Percentiles rank a stretch among this genome's conserved stretches.
These are phyloP conservation scores for Sporothrix inflata DNA, from an alignment of 2,329 filamentous ascomycete genomes.

Conservation along the genomic window DNA sequence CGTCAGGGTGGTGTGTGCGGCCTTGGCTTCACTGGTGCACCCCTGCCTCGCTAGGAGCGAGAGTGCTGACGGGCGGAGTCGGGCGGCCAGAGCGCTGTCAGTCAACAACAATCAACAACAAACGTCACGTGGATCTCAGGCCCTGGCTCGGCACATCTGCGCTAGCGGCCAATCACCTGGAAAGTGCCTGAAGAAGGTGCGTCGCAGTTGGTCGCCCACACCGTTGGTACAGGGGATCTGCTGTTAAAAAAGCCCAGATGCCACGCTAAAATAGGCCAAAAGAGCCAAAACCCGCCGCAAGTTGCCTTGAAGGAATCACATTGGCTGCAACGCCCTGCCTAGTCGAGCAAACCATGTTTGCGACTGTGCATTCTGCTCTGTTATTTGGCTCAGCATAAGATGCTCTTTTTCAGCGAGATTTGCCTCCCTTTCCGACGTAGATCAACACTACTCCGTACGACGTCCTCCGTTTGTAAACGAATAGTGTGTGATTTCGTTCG, in stretches of 20 bases:
- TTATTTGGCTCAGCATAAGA: neutral
- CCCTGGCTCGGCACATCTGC: neutral
- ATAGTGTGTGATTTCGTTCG: neutral
- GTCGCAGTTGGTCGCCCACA: neutral
- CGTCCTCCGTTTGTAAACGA: neutral
- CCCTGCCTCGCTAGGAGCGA: slow-evolving; percentile 6
- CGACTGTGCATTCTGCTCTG: neutral
- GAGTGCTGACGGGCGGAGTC: slow-evolving; percentile 20
- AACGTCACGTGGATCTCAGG: slow-evolving; percentile 1
- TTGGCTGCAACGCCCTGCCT: neutral
- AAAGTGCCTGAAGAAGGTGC: neutral
- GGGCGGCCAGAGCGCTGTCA: slow-evolving; percentile 10
- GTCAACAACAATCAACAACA: neutral
- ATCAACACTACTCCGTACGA: neutral
- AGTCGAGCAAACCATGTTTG: neutral
- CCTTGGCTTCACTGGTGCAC: neutral
- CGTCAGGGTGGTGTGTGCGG: slow-evolving; percentile 10
- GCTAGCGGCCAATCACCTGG: neutral
- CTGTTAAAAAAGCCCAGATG: slow-evolving; percentile 2
- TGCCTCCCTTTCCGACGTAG: neutral
- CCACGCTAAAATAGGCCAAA: neutral
- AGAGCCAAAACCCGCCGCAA: neutral
- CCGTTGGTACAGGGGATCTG: neutral
- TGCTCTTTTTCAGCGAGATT: neutral
- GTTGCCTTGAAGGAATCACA: neutral